A percentile compares a stretch with the other conserved stretches of the same genome.
phyloP scores from a whole-genome alignment of 2,329 filamentous ascomycete genomes.

The Sphaceloma murrayae region DNA sequence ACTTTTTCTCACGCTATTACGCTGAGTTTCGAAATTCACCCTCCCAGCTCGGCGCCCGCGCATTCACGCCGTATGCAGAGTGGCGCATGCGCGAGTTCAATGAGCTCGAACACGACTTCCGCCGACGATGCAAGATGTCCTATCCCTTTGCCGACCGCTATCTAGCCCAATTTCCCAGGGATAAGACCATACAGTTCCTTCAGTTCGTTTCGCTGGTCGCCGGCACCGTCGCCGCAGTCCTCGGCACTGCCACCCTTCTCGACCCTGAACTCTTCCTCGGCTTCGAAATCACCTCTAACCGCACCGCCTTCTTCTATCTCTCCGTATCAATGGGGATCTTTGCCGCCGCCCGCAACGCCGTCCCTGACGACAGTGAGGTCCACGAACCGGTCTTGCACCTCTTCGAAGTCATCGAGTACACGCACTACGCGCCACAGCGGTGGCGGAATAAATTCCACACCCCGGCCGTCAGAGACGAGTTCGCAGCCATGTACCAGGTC shows the following conservation, averaged over 20 bases:
- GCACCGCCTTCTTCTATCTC: constrained; percentile 84
- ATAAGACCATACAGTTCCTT: constrained; percentile 78
- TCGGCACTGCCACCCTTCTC: constrained; percentile 73
- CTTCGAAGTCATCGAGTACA: constrained; percentile 81
- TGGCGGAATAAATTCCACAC: constrained; percentile 89
- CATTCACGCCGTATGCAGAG: constrained; percentile 86
- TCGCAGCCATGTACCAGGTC: constrained; percentile 81
- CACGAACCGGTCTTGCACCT: constrained; percentile 89
- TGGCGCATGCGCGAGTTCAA: constrained; percentile 99
- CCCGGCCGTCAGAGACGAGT: constrained; percentile 85
- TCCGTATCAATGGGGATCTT: constrained; percentile 74
- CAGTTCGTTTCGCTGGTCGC: constrained; percentile 80
- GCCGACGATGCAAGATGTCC: constrained; percentile 84
- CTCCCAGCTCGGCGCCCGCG: constrained; percentile 71
- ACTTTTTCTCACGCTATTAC: constrained; percentile 93
- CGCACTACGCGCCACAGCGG: constrained; percentile 79
- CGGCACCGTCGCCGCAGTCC: constrained; percentile 74
- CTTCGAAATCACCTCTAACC: constrained; percentile 83
- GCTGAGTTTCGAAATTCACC: constrained; percentile 96
- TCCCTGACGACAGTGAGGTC: constrained; percentile 75
- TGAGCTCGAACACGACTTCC: constrained; percentile 84
- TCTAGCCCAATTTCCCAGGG: constrained; percentile 91
- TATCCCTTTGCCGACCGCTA: constrained; percentile 88
- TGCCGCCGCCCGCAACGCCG: constrained; percentile 69
- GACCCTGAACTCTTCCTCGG: constrained; percentile 84